phyloP scores from a whole-genome alignment of 805 yeast species.

The Ascoidea asiatica region DNA sequence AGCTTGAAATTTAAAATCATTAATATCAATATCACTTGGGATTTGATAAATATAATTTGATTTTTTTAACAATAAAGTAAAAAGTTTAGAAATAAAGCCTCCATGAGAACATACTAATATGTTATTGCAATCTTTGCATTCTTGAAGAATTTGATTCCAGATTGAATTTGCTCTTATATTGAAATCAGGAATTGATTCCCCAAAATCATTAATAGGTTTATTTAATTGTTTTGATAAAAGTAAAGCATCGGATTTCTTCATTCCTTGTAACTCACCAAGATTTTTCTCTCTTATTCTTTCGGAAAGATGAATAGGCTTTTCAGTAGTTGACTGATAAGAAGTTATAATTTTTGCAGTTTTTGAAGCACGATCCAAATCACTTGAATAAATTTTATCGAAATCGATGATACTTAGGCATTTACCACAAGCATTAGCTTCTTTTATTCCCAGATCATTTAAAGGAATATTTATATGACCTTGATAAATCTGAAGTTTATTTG shows the following conservation, averaged over 20 bases:
- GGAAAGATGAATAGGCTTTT: background rate
- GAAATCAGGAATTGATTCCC: background rate
- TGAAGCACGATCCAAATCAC: conserved; percentile 39
- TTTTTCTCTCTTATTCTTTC: background rate
- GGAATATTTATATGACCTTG: conserved; percentile 67
- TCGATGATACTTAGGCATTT: conserved; percentile 18
- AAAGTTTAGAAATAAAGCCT: background rate
- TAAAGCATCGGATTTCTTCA: background rate
- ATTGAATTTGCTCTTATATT: background rate
- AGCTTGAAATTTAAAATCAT: background rate
- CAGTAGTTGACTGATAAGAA: conserved; percentile 11
- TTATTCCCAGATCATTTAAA: conserved; percentile 44
- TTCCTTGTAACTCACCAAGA: background rate
- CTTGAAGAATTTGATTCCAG: background rate
- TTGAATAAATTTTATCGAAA: conserved; percentile 23
- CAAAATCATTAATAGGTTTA: background rate
- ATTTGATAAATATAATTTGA: too few species aligned
- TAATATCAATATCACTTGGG: background rate
- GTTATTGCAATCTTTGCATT: background rate
- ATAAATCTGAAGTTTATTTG: conserved; percentile 50
- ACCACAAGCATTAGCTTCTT: conserved; percentile 50
- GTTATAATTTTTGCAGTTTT: conserved; percentile 40
- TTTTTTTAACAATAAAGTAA: too few species aligned
- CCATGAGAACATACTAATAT: background rate
- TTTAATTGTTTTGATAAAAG: background rate